Conservation (phyloP, 2,329 filamentous ascomycete species). For the Colletotrichum somersetense region DNA sequence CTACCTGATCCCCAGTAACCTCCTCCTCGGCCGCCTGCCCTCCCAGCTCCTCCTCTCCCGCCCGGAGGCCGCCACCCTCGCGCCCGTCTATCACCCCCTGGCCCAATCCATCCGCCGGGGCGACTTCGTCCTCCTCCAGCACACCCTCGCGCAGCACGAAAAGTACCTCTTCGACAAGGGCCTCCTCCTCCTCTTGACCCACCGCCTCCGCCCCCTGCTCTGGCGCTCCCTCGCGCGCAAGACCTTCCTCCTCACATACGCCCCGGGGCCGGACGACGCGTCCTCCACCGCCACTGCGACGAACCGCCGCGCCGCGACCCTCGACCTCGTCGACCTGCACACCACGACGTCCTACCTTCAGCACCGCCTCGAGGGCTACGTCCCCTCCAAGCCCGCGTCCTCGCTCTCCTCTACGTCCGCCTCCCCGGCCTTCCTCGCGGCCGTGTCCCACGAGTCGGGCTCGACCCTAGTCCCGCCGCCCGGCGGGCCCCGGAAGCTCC, state of each 20-base stretch:
- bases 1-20: conserved; percentile 84
- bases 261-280: conserved; percentile 68
- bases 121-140: conserved; percentile 79
- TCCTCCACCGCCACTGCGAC: conserved; percentile 42
- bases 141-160: conserved; percentile 73
- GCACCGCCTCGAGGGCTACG: conserved; percentile 70
- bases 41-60: conserved; percentile 73
- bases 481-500: conserved; percentile 61
- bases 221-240: conserved; percentile 87
- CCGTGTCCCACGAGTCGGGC: conserved; percentile 61
- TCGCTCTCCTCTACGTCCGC: conserved; percentile 52
- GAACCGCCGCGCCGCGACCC: conserved; percentile 74
- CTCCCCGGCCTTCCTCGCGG: conserved; percentile 62
- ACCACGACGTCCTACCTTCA: conserved; percentile 75
- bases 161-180: conserved; percentile 82
- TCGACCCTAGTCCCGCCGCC: conserved; percentile 62
- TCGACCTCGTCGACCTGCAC: conserved; percentile 79
- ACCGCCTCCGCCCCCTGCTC: conserved; percentile 82
- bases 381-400: conserved; percentile 55
- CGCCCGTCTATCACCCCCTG: conserved; percentile 78
- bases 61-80: conserved; percentile 76
- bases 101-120: conserved; percentile 79
- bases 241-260: conserved; percentile 82
- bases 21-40: conserved; percentile 88
- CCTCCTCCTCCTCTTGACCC: conserved; percentile 80